Conservation (phyloP, 148 eudicot species). For the Cornus suecica region DNA sequence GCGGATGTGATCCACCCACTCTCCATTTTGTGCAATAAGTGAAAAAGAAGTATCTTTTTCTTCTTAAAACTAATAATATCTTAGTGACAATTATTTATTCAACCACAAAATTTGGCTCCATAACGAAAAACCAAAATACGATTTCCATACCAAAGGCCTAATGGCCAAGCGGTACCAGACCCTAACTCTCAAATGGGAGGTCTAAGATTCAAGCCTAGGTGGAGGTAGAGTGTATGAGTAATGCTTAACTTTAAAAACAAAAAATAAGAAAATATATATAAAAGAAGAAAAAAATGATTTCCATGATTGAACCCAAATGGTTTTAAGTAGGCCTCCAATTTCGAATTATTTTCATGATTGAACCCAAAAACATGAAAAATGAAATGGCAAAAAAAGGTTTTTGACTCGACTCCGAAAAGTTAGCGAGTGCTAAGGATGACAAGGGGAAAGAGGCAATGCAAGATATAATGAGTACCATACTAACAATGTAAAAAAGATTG, state of each 20-base stretch:
- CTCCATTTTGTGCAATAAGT: background rate
- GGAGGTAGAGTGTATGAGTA: too few species aligned
- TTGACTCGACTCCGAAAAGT: background rate
- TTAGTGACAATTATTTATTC: background rate
- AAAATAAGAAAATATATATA: too few species aligned
- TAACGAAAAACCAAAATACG: background rate
- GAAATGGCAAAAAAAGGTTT: background rate
- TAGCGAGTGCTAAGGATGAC: too few species aligned
- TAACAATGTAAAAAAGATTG: background rate
- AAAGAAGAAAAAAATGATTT: too few species aligned
- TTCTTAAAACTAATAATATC: background rate
- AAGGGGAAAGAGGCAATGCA: conserved; percentile 6
- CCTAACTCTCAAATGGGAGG: too few species aligned
- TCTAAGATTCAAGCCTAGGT: too few species aligned
- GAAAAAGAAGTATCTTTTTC: background rate
- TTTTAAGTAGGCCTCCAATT: background rate
- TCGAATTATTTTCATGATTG: background rate
- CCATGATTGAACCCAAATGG: background rate
- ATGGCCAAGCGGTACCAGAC: too few species aligned
- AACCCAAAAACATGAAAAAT: background rate
- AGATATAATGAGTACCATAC: background rate
- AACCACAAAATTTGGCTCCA: background rate
- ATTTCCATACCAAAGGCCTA: background rate
- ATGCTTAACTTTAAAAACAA: too few species aligned
- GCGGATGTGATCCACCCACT: background rate